These are phyloP conservation scores for Phytophthora europaea DNA, from an alignment of 352 stramenopile species.

Conservation along the genomic window DNA sequence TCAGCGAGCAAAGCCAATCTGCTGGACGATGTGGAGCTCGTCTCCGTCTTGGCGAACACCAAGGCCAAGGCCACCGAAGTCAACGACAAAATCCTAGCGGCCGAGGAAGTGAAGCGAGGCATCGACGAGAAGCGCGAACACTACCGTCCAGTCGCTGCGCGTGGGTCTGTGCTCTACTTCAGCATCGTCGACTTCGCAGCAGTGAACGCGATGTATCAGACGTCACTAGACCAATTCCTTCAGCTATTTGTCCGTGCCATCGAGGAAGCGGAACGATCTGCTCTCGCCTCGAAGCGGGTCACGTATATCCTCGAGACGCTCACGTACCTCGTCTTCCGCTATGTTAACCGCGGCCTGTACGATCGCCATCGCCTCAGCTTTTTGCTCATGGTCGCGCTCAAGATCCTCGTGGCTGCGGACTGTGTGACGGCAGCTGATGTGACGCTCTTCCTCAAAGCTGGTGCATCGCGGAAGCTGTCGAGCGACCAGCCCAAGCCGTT, in stretches of 20 bases:
- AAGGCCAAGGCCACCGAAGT: slow-evolving; percentile 93
- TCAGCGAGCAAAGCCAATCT: slow-evolving; percentile 89
- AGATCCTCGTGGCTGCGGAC: slow-evolving; percentile 80
- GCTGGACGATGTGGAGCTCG: slow-evolving; percentile 90
- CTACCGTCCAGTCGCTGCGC: slow-evolving; percentile 90
- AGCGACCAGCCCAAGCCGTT: slow-evolving; percentile 82
- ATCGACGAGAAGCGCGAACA: slow-evolving; percentile 94
- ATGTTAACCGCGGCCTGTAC: slow-evolving; percentile 82
- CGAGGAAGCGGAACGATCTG: slow-evolving; percentile 82
- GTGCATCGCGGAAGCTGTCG: slow-evolving; percentile 67
- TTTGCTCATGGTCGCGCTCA: slow-evolving; percentile 72
- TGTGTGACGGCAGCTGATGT: slow-evolving; percentile 65
- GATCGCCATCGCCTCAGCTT: slow-evolving; percentile 83
- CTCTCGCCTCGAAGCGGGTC: slow-evolving; percentile 87
- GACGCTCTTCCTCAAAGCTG: slow-evolving; percentile 78
- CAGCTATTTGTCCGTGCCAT: slow-evolving; percentile 88
- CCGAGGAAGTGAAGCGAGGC: slow-evolving; percentile 86
- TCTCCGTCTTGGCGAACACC: slow-evolving; percentile 86
- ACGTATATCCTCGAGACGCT: slow-evolving; percentile 90
- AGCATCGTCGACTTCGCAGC: slow-evolving; percentile 87
- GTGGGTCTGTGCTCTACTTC: slow-evolving; percentile 92
- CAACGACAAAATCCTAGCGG: slow-evolving; percentile 91
- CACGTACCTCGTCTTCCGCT: slow-evolving; percentile 84
- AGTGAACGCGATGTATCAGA: slow-evolving; percentile 95
- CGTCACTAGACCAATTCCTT: slow-evolving; percentile 91